Percentiles rank a stretch among this genome's conserved stretches.
These are phyloP conservation scores for Potentilla sterilis DNA, from an alignment of 306 rosid genomes.

Conservation along the genomic window DNA sequence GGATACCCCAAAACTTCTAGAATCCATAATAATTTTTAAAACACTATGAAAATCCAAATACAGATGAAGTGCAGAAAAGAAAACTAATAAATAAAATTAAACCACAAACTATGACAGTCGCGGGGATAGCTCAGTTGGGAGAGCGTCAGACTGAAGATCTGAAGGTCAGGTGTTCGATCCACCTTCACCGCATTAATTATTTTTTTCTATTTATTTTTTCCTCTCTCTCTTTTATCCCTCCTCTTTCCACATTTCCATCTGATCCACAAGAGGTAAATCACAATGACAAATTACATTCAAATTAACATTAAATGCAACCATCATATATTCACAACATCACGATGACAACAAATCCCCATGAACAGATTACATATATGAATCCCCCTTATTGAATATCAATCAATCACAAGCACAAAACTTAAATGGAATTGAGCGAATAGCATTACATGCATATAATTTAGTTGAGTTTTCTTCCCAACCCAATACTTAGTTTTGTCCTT, in stretches of 20 bases:
- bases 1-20: no score
- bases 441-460: neutral
- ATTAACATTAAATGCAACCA: neutral
- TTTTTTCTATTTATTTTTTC: neutral
- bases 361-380: neutral
- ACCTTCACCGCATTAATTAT: neutral
- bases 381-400: neutral
- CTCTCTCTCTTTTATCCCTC: neutral
- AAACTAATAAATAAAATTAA: no score
- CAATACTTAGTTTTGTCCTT: neutral
- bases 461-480: slow-evolving; percentile 18
- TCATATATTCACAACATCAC: slow-evolving; percentile 25
- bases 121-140: slow-evolving; percentile 7
- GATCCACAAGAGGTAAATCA: neutral
- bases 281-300: neutral
- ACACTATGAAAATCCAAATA: no score
- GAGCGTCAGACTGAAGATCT: slow-evolving; percentile 2
- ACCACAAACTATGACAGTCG: no score
- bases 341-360: neutral
- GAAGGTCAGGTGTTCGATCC: slow-evolving; percentile 7
- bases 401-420: neutral
- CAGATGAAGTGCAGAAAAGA: no score
- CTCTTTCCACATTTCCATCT: neutral
- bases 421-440: neutral
- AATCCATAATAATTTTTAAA: no score